Percentiles rank a stretch among this genome's conserved stretches.
Evolutionary conservation across 352 stramenopile species (phyloP).

Genomic region (Halophytophthora polymorphica): DNA sequence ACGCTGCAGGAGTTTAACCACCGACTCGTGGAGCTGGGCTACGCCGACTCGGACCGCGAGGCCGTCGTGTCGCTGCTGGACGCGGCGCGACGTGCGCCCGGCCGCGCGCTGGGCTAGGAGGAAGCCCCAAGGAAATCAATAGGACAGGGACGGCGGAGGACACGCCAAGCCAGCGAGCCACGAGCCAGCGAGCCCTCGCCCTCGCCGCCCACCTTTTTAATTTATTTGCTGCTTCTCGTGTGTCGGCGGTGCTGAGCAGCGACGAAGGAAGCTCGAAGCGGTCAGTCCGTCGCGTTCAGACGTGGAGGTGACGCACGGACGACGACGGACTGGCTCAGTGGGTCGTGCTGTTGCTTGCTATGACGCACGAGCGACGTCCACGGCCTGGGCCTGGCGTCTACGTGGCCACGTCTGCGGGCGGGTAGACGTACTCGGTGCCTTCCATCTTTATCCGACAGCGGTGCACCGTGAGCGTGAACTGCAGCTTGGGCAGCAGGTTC

Average conservation of each 20-base stretch:
- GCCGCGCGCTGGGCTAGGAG: constrained; percentile 9
- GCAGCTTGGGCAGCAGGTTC: constrained; percentile 66
- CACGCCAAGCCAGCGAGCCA: too few relatives aligned
- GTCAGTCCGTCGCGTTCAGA: too few relatives aligned
- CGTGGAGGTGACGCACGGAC: too few relatives aligned
- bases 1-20: constrained; percentile 55
- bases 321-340: too few relatives aligned
- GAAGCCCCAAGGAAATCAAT: constrained; percentile 25
- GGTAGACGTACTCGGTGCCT: constrained; percentile 65
- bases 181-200: too few relatives aligned
- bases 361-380: too few relatives aligned
- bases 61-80: constrained; percentile 58
- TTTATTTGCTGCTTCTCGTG: too few relatives aligned
- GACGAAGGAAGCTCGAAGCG: too few relatives aligned
- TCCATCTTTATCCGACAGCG: constrained; percentile 81
- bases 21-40: constrained; percentile 57
- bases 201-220: too few relatives aligned
- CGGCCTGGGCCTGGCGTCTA: constrained; percentile 23
- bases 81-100: constrained; percentile 31
- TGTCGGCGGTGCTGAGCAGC: too few relatives aligned
- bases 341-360: too few relatives aligned
- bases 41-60: constrained; percentile 51
- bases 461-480: constrained; percentile 80
- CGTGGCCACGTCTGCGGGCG: constrained; percentile 21
- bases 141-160: constrained; percentile 19